phyloP scores from a whole-genome alignment of 2,329 filamentous ascomycete genomes.

The Penicillium brevicompactum region DNA sequence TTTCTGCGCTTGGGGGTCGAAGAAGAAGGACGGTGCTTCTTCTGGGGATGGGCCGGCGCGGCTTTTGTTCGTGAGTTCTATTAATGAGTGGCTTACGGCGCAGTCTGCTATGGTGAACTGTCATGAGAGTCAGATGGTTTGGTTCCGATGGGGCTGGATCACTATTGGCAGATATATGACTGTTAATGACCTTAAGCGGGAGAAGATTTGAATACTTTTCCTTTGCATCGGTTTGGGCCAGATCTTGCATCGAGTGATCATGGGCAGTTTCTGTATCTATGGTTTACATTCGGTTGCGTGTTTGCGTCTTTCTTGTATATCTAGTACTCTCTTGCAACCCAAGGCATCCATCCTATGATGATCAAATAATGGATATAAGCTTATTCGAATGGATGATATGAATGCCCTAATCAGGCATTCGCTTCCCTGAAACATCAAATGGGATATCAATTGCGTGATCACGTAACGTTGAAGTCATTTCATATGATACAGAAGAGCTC shows the following conservation, averaged over 20 bases:
- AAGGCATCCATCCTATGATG: too few species aligned
- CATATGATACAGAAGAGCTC: background rate
- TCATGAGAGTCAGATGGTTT: conserved; percentile 95
- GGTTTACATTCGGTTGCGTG: conserved; percentile 1
- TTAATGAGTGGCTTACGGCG: conserved; percentile 66
- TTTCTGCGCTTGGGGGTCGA: conserved; percentile 9
- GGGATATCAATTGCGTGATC: conserved; percentile 1
- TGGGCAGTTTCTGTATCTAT: background rate
- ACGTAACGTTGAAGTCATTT: background rate
- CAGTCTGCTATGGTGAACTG: conserved; percentile 86
- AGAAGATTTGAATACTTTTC: conserved; percentile 44
- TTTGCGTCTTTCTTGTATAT: conserved; percentile 1
- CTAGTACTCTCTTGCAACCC: background rate
- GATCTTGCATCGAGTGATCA: background rate
- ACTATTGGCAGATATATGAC: conserved; percentile 90
- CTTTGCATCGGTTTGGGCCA: background rate
- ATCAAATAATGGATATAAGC: conserved; percentile 1
- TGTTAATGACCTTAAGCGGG: conserved; percentile 78
- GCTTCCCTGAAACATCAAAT: background rate
- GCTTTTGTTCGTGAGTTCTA: conserved; percentile 71
- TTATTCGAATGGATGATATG: background rate
- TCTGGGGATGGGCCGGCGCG: conserved; percentile 46
- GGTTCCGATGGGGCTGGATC: conserved; percentile 98
- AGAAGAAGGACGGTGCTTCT: conserved; percentile 1
- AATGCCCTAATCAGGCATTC: background rate